Conservation (phyloP, 2,329 filamentous ascomycete species). For the Aureobasidium musti region DNA sequence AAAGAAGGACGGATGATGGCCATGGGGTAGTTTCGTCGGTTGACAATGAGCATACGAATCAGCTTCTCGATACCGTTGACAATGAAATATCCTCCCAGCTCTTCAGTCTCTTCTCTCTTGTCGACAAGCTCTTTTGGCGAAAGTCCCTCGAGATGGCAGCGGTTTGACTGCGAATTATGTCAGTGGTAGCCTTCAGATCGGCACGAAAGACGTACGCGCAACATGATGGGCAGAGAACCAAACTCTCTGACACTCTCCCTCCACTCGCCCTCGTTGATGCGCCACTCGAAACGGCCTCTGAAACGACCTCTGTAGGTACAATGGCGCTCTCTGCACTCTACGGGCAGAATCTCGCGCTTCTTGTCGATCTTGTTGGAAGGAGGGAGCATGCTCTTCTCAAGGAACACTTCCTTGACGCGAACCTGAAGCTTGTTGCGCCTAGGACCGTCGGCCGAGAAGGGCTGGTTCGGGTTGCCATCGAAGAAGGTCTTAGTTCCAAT, state of each 20-base stretch:
- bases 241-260: slow-evolving; percentile 81
- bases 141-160: slow-evolving; percentile 85
- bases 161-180: slow-evolving; percentile 64
- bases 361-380: slow-evolving; percentile 79
- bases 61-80: slow-evolving; percentile 98
- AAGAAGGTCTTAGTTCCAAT: slow-evolving; percentile 88
- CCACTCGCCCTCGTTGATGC: slow-evolving; percentile 82
- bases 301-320: slow-evolving; percentile 86
- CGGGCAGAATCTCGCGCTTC: slow-evolving; percentile 82
- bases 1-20: slow-evolving; percentile 92
- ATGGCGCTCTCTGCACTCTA: slow-evolving; percentile 94
- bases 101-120: slow-evolving; percentile 92
- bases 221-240: slow-evolving; percentile 88
- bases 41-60: slow-evolving; percentile 86
- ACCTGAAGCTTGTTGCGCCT: slow-evolving; percentile 69
- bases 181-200: slow-evolving; percentile 34
- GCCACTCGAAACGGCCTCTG: slow-evolving; percentile 78
- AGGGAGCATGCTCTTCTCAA: slow-evolving; percentile 80
- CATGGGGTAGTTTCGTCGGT: slow-evolving; percentile 91
- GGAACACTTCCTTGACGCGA: slow-evolving; percentile 74
- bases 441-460: slow-evolving; percentile 12
- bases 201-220: slow-evolving; percentile 63
- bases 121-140: slow-evolving; percentile 80
- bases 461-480: slow-evolving; percentile 65
- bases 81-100: slow-evolving; percentile 94